Base-by-base conservation (phyloP, 2,329 filamentous ascomycete species). In the Xylariaceae sp. region DNA sequence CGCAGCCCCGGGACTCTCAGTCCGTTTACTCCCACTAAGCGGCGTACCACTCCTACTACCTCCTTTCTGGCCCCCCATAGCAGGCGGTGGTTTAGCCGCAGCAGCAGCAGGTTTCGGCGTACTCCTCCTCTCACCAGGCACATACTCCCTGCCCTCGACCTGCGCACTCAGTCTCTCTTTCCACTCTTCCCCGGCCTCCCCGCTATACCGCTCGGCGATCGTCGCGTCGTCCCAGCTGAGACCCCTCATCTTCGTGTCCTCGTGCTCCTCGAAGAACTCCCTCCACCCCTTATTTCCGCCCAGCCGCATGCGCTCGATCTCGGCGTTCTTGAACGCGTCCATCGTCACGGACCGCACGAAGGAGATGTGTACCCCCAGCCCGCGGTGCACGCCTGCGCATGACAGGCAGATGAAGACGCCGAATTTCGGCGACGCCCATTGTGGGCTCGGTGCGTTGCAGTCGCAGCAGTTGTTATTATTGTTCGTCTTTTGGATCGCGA, bases 361-460 rank as follows among this genome's bases (percentile, higher is more conserved):
- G 67, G 90, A 96, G 70, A 99, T 96, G 76, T 99, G 94, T 33
- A 99, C 94, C 54, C 94, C 94, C 30, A 99, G 83, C 3, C 90
- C 90, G 56, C 94, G 87, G 73, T 99, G 94, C 46, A 94, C 89
- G 61, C 94, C 94, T 32, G 91, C 92, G 75, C 94, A 99, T 56
- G 87, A 89, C 45, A 99, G 84, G 72, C 94, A 99, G 78, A 99
- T 96, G 76, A 99, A 99, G 70, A 96, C 89, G 66, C 92, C 92
- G 68, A 99, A 95, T 72, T 99, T 99, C 57, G 94, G 94, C 35
- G 90, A 80, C 60, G 94, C 92, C 94, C 94, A 99, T 86, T 99
- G 94, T 55, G 94, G 94, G 62, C 90, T 95, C 18, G 94, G 92
- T 40, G 94, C 92, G 67, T 85, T 85, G 77, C 94, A 99, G 74